These are phyloP conservation scores for Edaphochlamys debaryana DNA, from an alignment of 139 green algal species.

Conservation along the genomic window DNA sequence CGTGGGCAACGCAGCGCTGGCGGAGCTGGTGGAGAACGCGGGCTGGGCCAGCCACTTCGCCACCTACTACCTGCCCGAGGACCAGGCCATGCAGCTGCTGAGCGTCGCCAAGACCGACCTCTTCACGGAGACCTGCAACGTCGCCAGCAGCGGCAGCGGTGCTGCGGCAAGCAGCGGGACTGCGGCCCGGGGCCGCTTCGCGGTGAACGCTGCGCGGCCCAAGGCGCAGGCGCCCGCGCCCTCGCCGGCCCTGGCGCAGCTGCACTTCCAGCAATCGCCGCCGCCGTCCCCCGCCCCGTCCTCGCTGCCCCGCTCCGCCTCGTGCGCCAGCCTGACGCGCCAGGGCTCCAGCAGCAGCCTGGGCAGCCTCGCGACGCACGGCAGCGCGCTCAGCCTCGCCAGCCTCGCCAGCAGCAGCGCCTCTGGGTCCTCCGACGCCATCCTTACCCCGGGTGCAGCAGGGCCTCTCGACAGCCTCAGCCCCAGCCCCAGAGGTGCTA, in stretches of 20 bases:
- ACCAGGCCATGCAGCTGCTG: slow-evolving; percentile 59
- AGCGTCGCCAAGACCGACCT: slow-evolving; percentile 43
- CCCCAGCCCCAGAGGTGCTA: too few species aligned
- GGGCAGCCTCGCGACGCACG: background rate
- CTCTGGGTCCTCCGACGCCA: background rate
- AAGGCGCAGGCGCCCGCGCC: background rate
- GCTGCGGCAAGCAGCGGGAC: background rate
- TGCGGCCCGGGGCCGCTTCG: too few species aligned
- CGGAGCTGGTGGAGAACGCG: slow-evolving; percentile 59
- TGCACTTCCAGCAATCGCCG: too few species aligned
- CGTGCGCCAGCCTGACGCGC: background rate
- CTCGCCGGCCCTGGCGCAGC: too few species aligned
- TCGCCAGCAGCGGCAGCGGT: too few species aligned
- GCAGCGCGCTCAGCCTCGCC: background rate
- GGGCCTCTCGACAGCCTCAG: too few species aligned
- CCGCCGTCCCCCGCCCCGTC: too few species aligned
- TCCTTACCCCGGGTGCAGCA: too few species aligned
- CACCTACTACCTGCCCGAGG: slow-evolving; percentile 76
- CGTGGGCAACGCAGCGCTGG: slow-evolving; percentile 78
- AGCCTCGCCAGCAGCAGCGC: background rate
- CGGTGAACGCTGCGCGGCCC: too few species aligned
- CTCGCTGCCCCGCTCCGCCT: too few species aligned
- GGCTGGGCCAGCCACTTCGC: slow-evolving; percentile 68
- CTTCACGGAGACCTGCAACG: too few species aligned
- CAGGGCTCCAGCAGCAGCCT: background rate